Evolutionary conservation across 2,329 filamentous ascomycete species (phyloP), one percentile per base, ranked within the genome.

Genomic region (Emmonsiellopsis sp.): DNA sequence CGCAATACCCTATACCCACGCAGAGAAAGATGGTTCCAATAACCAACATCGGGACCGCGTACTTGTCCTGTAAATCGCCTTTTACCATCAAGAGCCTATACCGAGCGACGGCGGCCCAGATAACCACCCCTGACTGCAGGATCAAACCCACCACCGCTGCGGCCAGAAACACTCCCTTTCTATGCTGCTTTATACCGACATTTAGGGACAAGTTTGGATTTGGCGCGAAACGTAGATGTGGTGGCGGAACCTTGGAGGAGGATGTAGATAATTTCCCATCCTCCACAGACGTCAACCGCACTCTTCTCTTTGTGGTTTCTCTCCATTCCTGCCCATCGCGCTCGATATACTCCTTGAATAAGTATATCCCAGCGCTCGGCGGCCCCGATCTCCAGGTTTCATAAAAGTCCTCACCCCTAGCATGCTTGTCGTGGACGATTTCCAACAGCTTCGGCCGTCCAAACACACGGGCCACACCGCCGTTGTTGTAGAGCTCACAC

Each of bases 401-500:
- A 2, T 59, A 64, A 1, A 66, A 63, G 59, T 73, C 70, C 13
- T 67, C 66, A 60, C 71, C 47, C 71, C 38, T 77, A 65, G 58
- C 78, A 73, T 0, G 70, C 71, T 9, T 30, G 70, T 59, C 16
- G 71, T 69, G 54, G 20, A 70, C 57, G 4, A 71, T 56, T 54
- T 71, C 68, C 15, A 70, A 40, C 1, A 71, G 64, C 30, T 61
- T 65, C 1, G 68, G 67, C 16, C 63, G 55, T 2, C 67, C 69
- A 51, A 66, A 65, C 7, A 71, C 67, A 8, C 67, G 62, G 1
- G 68, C 65, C 2, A 78, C 64, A 0, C 67, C 65, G 0, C 65
- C 59, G 46, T 73, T 69, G 7, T 76, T 76, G 56, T 71, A 77
- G 0, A 77, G 58, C 54, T 78, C 75, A 3, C 52, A 54, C n/a